A percentile compares a stretch with the other conserved stretches of the same genome.
Evolutionary conservation across 108 stramenopile genomes (phyloP).

Genomic region (Schizochytrium sp.): DNA sequence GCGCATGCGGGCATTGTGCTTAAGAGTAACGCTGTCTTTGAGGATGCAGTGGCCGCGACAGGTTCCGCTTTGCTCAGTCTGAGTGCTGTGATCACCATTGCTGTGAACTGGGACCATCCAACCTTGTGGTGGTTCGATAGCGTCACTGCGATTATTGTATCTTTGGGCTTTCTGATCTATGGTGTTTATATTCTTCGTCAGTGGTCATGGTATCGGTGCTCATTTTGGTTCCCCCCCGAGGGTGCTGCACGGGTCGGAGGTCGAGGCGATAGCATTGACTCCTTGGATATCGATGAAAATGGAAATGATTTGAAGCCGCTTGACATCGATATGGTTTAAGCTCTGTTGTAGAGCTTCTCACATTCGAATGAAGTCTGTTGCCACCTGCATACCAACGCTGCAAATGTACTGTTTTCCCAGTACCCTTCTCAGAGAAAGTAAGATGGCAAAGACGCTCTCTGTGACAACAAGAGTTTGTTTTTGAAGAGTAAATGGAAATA

Average conservation of each 20-base stretch:
- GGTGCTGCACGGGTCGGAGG: background rate
- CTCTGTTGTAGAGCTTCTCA: background rate
- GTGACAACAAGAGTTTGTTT: too few species aligned
- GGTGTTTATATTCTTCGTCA: background rate
- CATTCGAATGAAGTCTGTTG: too few species aligned
- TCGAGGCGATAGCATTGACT: background rate
- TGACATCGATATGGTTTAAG: slow-evolving; percentile 59
- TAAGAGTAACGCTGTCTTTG: slow-evolving; percentile 25
- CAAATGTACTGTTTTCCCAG: too few species aligned
- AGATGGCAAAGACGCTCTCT: too few species aligned
- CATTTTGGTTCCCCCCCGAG: slow-evolving; percentile 26
- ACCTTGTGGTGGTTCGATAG: slow-evolving; percentile 17
- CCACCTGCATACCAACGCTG: too few species aligned
- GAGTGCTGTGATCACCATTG: background rate
- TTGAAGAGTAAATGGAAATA: too few species aligned
- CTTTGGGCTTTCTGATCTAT: background rate
- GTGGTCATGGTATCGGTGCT: background rate
- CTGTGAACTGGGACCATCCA: slow-evolving; percentile 17
- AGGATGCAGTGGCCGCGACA: slow-evolving; percentile 21
- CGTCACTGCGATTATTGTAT: background rate
- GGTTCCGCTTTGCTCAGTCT: slow-evolving; percentile 32
- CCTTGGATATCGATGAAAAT: background rate
- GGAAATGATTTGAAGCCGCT: slow-evolving; percentile 50
- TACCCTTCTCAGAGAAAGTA: too few species aligned
- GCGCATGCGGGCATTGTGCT: background rate